These are phyloP conservation scores for Oryza rufipogon DNA, from an alignment of 176 grass and related monocot species.

Conservation along the genomic window DNA sequence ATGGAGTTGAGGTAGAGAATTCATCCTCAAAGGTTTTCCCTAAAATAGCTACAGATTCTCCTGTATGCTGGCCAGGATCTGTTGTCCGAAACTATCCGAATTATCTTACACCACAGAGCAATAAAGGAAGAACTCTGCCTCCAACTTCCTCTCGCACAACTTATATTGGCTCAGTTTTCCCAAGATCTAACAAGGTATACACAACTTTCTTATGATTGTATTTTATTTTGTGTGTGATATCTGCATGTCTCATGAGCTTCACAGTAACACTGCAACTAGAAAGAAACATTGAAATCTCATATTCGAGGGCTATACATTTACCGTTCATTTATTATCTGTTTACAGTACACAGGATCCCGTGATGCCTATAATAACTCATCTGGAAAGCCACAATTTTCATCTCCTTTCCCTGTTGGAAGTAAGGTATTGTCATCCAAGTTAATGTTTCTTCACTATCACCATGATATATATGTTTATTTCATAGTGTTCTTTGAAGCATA, in stretches of 20 bases:
- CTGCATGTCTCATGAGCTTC: background rate
- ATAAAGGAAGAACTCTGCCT: constrained; percentile 44
- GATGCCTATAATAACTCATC: constrained; percentile 33
- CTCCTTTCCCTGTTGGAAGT: constrained; percentile 51
- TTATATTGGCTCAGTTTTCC: constrained; percentile 54
- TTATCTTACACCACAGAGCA: constrained; percentile 61
- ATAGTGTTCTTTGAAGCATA: constrained; percentile 23
- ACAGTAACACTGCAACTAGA: background rate
- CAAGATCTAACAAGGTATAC: constrained; percentile 49
- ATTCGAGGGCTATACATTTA: background rate
- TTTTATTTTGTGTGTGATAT: constrained; percentile 22
- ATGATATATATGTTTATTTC: constrained; percentile 34
- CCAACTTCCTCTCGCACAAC: constrained; percentile 35
- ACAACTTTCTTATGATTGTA: constrained; percentile 3
- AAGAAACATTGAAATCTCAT: constrained; percentile 1
- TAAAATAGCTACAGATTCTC: constrained; percentile 38
- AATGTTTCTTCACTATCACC: constrained; percentile 7
- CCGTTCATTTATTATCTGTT: constrained; percentile 27
- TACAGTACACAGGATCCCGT: constrained; percentile 33
- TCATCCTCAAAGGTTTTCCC: constrained; percentile 35
- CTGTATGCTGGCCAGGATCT: constrained; percentile 54
- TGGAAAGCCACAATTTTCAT: constrained; percentile 36
- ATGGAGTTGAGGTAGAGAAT: constrained; percentile 46
- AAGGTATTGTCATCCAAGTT: constrained; percentile 49
- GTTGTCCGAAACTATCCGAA: constrained; percentile 37